These are phyloP conservation scores for Laguncularia racemosa DNA, from an alignment of 345 rosid species.

Conservation along the genomic window DNA sequence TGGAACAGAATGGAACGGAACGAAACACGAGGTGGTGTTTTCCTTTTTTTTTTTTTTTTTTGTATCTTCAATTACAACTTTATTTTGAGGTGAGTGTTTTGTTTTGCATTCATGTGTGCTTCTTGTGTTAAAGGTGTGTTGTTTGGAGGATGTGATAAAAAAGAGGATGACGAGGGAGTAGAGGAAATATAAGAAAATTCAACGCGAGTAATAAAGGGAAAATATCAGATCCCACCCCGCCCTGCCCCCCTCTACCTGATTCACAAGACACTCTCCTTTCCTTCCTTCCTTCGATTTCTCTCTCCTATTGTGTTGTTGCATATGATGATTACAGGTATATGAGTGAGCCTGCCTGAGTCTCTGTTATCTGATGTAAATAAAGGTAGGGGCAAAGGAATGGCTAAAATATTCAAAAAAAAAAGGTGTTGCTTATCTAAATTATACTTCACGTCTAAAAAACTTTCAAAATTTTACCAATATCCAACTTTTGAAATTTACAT, in stretches of 20 bases:
- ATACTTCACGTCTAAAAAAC: too few species aligned
- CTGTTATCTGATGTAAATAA: background rate
- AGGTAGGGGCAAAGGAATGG: too few species aligned
- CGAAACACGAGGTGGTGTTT: background rate
- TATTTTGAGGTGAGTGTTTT: too few species aligned
- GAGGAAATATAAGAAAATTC: conserved; percentile 22
- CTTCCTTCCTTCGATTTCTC: background rate
- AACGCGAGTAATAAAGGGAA: conserved; percentile 38
- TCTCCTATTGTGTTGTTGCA: too few species aligned
- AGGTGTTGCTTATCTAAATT: too few species aligned
- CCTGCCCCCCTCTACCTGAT: too few species aligned
- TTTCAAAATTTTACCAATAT: too few species aligned
- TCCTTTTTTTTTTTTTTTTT: too few species aligned
- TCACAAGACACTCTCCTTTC: conserved; percentile 1
- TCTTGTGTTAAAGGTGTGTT: background rate
- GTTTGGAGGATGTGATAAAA: background rate
- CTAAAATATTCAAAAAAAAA: too few species aligned
- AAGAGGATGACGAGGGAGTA: conserved; percentile 9
- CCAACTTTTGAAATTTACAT: too few species aligned
- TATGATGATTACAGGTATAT: background rate
- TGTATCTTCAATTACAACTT: too few species aligned
- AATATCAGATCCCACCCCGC: conserved; percentile 41
- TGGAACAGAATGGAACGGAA: background rate
- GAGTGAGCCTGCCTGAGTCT: background rate
- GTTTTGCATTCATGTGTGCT: too few species aligned